Base-by-base conservation (phyloP, 2,329 filamentous ascomycete genomes). In the Gaeumannomyces tritici region DNA sequence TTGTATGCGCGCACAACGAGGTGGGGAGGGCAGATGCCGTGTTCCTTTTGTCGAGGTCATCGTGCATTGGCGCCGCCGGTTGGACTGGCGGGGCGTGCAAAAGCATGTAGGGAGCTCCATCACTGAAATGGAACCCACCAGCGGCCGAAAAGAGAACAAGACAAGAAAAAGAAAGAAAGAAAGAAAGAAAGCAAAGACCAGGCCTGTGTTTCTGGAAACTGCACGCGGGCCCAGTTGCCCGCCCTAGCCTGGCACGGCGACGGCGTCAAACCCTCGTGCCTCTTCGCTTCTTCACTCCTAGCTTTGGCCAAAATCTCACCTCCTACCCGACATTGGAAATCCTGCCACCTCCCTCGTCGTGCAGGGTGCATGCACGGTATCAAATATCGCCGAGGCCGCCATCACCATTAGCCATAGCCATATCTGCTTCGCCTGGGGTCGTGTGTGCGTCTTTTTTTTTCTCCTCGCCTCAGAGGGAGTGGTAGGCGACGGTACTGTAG, bases 1-100 rank as follows among this genome's bases (percentile, higher is more conserved):
- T 9, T 51, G n/a, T 51, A 24, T n/a, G 42, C 21, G 21, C 35
- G 35, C 24, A 7, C 42, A n/a, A 21, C 42, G 42, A 51, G 42
- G 42, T 51, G 42, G 42, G 42, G 42, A 51, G n/a, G 4, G 42
- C 7, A 51, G 7, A 51, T 51, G 42, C 42, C 8, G 21, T 18
- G 28, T 33, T 58, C 21, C 26, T 29, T 31, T 31, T 5, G 26
- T 31, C 56, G 56, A 58, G 56, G 56, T 62, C 55, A 61, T 62
- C 54, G 57, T 62, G 63, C 63, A 62, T 62, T 54, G 63, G 63
- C 63, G 60, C 33, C 63, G 42, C 42, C 42, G 42, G 42, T 51
- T 51, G 42, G 42, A 7, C 42, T 8, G 42, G 18, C 42, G 21
- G 42, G 42, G 42, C 18, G 21, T 21, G 42, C 21, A n/a, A n/a